A percentile compares a stretch with the other conserved stretches of the same genome.
These are phyloP conservation scores for Ganoderma lucidum DNA, from an alignment of 1,284 basidiomycete genomes.

Conservation along the genomic window DNA sequence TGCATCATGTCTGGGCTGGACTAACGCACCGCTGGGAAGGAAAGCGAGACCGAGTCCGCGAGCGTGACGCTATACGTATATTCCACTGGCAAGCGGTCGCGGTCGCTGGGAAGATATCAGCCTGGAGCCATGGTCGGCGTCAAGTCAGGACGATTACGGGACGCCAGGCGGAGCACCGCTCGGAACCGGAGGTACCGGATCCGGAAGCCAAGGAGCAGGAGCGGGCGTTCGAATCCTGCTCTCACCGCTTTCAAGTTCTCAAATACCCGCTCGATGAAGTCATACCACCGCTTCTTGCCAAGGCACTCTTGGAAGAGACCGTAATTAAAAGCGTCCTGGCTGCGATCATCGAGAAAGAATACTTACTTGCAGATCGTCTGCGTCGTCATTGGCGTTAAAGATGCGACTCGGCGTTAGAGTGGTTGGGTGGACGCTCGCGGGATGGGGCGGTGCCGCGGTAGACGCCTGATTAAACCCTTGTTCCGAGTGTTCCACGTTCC, in stretches of 20 bases:
- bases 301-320: not conserved
- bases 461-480: not conserved
- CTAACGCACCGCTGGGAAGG: not conserved
- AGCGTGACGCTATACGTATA: not conserved
- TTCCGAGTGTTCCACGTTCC: not conserved
- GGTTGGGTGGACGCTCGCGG: not conserved
- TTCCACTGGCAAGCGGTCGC: not conserved
- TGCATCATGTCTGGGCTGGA: conserved; percentile 16
- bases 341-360: not conserved
- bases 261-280: not conserved
- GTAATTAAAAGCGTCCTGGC: not conserved
- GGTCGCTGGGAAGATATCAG: conserved; percentile 1
- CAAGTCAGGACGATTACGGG: not conserved
- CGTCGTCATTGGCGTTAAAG: not conserved
- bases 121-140: not conserved
- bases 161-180: not conserved
- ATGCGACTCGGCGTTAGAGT: not conserved
- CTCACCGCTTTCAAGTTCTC: not conserved
- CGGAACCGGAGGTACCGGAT: not conserved
- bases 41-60: not conserved
- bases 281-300: not conserved
- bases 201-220: not conserved
- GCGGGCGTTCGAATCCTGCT: not conserved
- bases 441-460: not conserved
- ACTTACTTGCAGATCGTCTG: not conserved